Evolutionary conservation across 352 stramenopile genomes (phyloP).

Genomic region (Blastocystis sp.): DNA sequence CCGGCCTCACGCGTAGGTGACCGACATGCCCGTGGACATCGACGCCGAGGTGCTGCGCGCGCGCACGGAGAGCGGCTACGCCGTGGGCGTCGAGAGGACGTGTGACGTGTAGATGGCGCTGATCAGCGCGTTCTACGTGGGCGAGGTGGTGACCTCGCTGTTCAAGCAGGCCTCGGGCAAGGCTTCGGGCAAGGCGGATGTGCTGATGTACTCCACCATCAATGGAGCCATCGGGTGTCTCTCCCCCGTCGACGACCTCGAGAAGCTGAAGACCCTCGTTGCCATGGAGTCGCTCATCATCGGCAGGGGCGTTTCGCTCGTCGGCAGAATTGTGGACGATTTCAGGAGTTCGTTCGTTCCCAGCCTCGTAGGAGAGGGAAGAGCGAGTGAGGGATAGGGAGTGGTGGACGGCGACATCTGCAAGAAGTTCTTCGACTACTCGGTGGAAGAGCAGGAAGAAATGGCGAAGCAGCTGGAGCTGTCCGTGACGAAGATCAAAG

Average conservation of each 20-base stretch:
- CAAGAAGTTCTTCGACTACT: conserved; percentile 27
- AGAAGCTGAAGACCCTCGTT: conserved; percentile 40
- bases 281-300: conserved; percentile 53
- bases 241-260: conserved; percentile 2
- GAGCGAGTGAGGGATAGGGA: not conserved
- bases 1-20: conserved; percentile 7
- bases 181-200: not conserved
- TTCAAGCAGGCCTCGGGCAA: conserved; percentile 11
- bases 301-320: conserved; percentile 6
- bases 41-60: not conserved
- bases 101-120: conserved; percentile 28
- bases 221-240: conserved; percentile 35
- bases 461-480: not conserved
- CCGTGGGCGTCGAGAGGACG: not conserved
- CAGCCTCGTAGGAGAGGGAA: not conserved
- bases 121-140: conserved; percentile 28
- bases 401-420: conserved; percentile 37
- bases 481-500: not conserved
- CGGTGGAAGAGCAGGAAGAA: conserved; percentile 14
- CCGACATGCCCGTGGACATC: not conserved
- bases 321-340: conserved; percentile 37
- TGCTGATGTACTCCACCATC: conserved; percentile 62
- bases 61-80: conserved; percentile 6
- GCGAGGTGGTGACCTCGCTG: conserved; percentile 37
- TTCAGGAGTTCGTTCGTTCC: conserved; percentile 43